phyloP scores from a whole-genome alignment of 2,329 filamentous ascomycete genomes.

The Trematosphaeria pertusa region DNA sequence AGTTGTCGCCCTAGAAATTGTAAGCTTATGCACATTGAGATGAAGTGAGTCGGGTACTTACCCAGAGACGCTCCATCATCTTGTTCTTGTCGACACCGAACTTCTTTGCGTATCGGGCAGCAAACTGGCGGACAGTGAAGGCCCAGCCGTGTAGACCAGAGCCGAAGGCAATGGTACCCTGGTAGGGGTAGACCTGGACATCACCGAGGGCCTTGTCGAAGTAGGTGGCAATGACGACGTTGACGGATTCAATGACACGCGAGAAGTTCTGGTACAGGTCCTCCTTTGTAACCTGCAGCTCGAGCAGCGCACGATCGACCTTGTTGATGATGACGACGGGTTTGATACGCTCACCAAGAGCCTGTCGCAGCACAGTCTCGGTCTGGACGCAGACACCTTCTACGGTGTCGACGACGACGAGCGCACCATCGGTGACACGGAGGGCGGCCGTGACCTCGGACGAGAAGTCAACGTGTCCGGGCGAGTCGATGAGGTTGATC shows the following conservation, averaged over 20 bases:
- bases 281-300: conserved; percentile 98
- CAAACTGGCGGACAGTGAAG: conserved; percentile 99
- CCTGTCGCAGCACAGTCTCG: conserved; percentile 98
- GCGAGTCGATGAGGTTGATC: conserved; percentile 99
- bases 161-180: conserved; percentile 97
- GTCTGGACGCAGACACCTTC: conserved; percentile 99
- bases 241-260: conserved; percentile 99
- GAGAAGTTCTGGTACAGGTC: conserved; percentile 99
- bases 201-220: conserved; percentile 96
- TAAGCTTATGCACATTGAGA: conserved; percentile 25
- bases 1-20: conserved; percentile 80
- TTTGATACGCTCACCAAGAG: conserved; percentile 99
- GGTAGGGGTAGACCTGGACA: conserved; percentile 97
- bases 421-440: conserved; percentile 99
- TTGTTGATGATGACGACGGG: conserved; percentile 99
- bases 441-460: conserved; percentile 99
- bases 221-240: conserved; percentile 99
- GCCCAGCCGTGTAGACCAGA: conserved; percentile 99
- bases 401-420: conserved; percentile 99
- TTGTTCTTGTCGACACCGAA: conserved; percentile 99
- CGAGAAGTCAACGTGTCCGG: conserved; percentile 99
- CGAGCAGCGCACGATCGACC: conserved; percentile 98
- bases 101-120: conserved; percentile 96
- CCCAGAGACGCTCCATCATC: conserved; percentile 99
- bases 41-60: conserved; percentile 52